Evolutionary conservation across 2,329 filamentous ascomycete species (phyloP), one percentile per base, ranked within the genome.

Genomic region (Penicillium digitatum): DNA sequence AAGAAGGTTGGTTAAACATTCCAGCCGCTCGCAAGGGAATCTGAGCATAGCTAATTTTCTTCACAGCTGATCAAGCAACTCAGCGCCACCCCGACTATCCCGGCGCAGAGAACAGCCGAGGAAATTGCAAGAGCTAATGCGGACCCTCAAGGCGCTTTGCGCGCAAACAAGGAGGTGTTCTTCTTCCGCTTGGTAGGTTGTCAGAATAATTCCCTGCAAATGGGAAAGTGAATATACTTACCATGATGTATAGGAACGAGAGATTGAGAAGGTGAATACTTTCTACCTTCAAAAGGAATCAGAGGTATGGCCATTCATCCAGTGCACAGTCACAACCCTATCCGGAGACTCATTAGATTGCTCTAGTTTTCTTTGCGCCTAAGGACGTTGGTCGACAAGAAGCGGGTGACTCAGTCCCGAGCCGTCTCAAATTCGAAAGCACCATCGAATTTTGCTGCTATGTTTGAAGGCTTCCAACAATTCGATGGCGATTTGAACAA

Each of bases 271-370:
- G 74, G 94, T 99, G 75, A 99, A 99, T 75, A 90, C 86, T 14
- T 96, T 96, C 74, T 99, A 99, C 72, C 77, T 97, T 34, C 94
- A 97, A 72, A 99, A 99, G 72, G 94, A 99, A 76, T 92, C 91
- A 49, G 94, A 99, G 85, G 91, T 95, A 78, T 62, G 82, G 76
- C 49, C 20, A 6, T 18, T 24, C 31, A 31, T n/a, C 32, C 27
- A 37, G 12, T 29, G 6, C 18, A 38, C 11, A 31, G 24, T 54
- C 7, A 29, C 55, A 32, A 22, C 37, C 43, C 49, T 44, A 24
- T 26, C 35, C 11, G 29, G 24, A 48, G 9, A 18, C 47, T 32
- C 6, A 43, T 16, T 58, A 16, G 53, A 44, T 35, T 5, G 12
- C 24, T 34, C 11, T 35, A 96, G 91, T 89, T 97, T 73, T 95